These are phyloP conservation scores for Mucor lusitanicus DNA, from an alignment of 371 early-diverging fungal genomes.

Conservation along the genomic window DNA sequence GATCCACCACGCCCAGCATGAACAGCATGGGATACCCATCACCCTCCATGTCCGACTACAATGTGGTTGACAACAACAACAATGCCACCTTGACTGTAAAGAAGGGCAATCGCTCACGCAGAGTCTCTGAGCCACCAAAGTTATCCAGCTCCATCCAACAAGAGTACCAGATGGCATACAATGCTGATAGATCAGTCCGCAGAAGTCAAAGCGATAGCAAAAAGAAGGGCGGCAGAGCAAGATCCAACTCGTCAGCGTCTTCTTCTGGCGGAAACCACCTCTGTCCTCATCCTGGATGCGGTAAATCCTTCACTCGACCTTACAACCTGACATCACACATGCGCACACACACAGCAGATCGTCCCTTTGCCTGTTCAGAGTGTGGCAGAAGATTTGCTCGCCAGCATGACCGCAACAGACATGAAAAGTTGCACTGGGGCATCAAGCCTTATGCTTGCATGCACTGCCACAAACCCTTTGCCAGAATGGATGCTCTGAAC, in stretches of 20 bases:
- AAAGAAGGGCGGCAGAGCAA: constrained; percentile 3
- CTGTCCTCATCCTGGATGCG: constrained; percentile 58
- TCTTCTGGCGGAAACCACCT: constrained; percentile 9
- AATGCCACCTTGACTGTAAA: constrained; percentile 8
- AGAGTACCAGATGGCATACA: background rate
- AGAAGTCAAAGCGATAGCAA: constrained; percentile 16
- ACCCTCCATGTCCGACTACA: background rate
- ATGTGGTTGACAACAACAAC: background rate
- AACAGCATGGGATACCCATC: constrained; percentile 1
- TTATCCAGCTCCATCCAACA: constrained; percentile 4
- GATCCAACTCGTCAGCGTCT: constrained; percentile 14
- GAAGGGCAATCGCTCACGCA: constrained; percentile 11
- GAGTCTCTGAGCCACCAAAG: constrained; percentile 28
- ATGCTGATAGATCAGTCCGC: constrained; percentile 3
- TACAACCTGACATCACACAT: constrained; percentile 82
- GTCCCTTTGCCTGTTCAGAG: constrained; percentile 60
- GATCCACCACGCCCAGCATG: background rate
- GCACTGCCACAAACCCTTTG: constrained; percentile 56
- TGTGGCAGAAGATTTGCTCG: constrained; percentile 57
- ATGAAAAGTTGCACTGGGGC: constrained; percentile 59
- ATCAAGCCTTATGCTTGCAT: constrained; percentile 59
- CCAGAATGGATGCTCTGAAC: constrained; percentile 71
- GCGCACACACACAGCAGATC: constrained; percentile 86
- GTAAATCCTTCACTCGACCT: constrained; percentile 65
- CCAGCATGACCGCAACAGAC: constrained; percentile 64